Evolutionary conservation across 192 early-diverging fungal genomes (phyloP), one percentile per base, ranked within the genome.

Genomic region (Coemansia sp.): DNA sequence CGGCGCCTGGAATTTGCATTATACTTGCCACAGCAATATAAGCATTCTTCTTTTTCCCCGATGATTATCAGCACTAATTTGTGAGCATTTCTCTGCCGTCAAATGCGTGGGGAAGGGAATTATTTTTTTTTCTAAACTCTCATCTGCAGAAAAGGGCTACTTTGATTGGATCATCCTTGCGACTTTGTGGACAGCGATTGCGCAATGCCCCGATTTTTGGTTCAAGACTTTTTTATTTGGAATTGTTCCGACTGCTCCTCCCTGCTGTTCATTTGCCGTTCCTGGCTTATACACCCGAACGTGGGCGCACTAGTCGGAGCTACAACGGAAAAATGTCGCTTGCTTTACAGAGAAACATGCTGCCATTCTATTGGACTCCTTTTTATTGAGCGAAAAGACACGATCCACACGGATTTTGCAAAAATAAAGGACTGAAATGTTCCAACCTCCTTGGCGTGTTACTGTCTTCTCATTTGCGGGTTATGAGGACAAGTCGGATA

Each of bases 401-500:
- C 30, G 39, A 41, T 41, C 39, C 7, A 41, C 39, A 41, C 39
- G 39, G 15, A 49, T 16, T 49, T 20, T 49, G 46, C 20, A 49
- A 49, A 8, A 12, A 18, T 21, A 49, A 49, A 5, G 20, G 15
- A 49, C 7, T 20, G 51, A 53, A 53, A 53, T 30, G 51, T 21
- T 26, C 24, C 24, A 23, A 10, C 51, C 10, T 4, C 23, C 24
- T 53, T 3, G 4, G 8, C 48, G 8, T 49, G 48, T 49, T 49
- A 30, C 9, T 35, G 57, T 21, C 18, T 5, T 23, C n/a, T 71
- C 66, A 83, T 59, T 82, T 82, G n/a, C 71, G 67, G 5, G 80
- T 77, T 20, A 83, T 60, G 2, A 83, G 66, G 3, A 83, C 64
- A 6, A 83, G 72, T 14, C 80, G 80, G 6, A 83, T 74, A 46